Base-by-base conservation (phyloP, 352 stramenopile genomes). In the Phytopythium helicoides region DNA sequence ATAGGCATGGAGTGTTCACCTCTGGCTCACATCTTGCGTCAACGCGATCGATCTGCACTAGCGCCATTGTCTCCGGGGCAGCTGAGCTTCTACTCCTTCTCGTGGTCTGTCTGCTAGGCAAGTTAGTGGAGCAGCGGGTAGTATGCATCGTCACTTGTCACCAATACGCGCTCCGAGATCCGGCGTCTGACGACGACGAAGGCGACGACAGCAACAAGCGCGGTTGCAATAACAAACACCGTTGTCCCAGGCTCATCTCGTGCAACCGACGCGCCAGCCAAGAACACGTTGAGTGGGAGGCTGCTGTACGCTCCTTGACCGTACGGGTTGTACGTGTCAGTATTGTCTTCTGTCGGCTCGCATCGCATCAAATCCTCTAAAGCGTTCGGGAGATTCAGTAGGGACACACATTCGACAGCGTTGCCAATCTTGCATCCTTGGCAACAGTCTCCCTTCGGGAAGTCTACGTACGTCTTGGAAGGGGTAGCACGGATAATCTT, bases 111-210 rank as follows among this genome's bases (percentile, higher is more conserved):
- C 28, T 33, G 28, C 14, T 7, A 7, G 36, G 14, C 18, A 44
- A 37, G 47, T 25, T 77, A 88, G 56, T 77, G 58, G 42, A 88
- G 60, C 39, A 88, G 62, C 23, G 77, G 74, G 37, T 86, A 85
- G 55, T 86, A 85, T 21, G 73, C 77, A 37, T 86, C 74, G 11
- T 85, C 71, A 7, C 36, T 48, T n/a, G 56, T 51, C 14, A 58
- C 40, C 2, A 62, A 53, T 14, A 40, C 60, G 16, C 58, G 47
- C 10, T 39, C 52, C 15, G 57, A 41, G 6, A 47, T 44, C 6
- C 46, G 44, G 37, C 63, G 66, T 18, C 66, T 74, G 46, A 83
- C 74, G 35, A 81, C 72, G 40, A 88, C 63, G 7, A 88, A 55
- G 19, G 74, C 70, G 26, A 86, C 67, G 8, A 85, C 56, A 18